Evolutionary conservation across 805 yeast genomes (phyloP).

Genomic region (Metschnikowia aberdeeniae): DNA sequence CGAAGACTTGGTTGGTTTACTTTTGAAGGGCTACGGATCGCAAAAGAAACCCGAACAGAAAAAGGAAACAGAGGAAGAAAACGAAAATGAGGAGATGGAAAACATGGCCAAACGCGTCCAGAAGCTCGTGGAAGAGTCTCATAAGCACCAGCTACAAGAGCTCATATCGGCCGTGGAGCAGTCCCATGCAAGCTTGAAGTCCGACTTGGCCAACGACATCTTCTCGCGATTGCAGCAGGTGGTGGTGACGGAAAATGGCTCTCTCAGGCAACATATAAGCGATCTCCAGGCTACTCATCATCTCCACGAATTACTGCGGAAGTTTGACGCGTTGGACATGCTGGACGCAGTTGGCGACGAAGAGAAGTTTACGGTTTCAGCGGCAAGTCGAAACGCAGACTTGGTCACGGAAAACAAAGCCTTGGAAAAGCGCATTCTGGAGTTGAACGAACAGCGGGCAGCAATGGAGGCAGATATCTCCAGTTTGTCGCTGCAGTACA

Average conservation of each 20-base stretch:
- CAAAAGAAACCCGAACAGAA: background rate
- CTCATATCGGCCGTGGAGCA: background rate
- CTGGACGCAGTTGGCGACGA: background rate
- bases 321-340: background rate
- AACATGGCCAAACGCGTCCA: background rate
- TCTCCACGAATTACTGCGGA: background rate
- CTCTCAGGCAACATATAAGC: background rate
- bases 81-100: background rate
- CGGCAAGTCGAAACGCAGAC: background rate
- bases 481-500: conserved; percentile 61
- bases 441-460: background rate
- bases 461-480: conserved; percentile 44
- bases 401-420: background rate
- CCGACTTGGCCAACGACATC: background rate
- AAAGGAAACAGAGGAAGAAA: background rate
- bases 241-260: background rate
- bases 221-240: background rate
- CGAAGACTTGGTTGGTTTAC: background rate
- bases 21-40: conserved; percentile 1
- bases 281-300: background rate
- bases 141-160: background rate
- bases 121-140: background rate
- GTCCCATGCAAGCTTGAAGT: background rate
- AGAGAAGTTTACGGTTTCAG: background rate
- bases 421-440: background rate